Percentiles rank a stretch among this genome's conserved stretches.
Evolutionary conservation across 2,329 filamentous ascomycete genomes (phyloP).

Genomic region (Fusarium brevicatenulatum): DNA sequence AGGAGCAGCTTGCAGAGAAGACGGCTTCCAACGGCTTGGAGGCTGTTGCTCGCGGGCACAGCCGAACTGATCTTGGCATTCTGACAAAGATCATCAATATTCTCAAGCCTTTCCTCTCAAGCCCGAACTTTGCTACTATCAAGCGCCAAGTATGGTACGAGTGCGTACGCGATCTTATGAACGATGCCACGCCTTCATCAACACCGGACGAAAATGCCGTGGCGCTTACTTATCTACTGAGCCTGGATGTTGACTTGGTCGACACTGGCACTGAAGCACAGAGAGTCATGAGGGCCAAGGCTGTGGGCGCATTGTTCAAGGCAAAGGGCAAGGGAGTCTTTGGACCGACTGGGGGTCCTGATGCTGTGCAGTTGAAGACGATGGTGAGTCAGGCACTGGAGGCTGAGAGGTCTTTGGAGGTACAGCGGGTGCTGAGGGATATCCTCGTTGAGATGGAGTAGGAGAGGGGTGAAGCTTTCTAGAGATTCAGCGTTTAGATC

Average conservation of each 20-base stretch:
- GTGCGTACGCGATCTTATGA: constrained; percentile 59
- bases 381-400: constrained; percentile 50
- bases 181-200: constrained; percentile 48
- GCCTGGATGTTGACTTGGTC: constrained; percentile 58
- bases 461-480: neutral
- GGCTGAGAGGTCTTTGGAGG: constrained; percentile 57
- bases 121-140: constrained; percentile 53
- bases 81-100: constrained; percentile 53
- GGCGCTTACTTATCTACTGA: constrained; percentile 54
- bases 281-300: constrained; percentile 59
- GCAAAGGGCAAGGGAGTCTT: constrained; percentile 57
- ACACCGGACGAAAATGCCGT: constrained; percentile 31
- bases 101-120: constrained; percentile 55
- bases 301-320: constrained; percentile 54
- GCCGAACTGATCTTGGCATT: constrained; percentile 52
- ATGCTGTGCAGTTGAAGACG: constrained; percentile 46
- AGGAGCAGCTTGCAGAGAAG: constrained; percentile 55
- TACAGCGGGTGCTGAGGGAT: constrained; percentile 56
- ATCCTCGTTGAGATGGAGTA: constrained; percentile 47
- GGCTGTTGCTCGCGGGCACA: constrained; percentile 62
- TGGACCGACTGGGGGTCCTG: constrained; percentile 43
- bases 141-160: constrained; percentile 65
- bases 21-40: constrained; percentile 63
- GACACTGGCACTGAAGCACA: constrained; percentile 64
- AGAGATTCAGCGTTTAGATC: neutral